phyloP scores from a whole-genome alignment of 2,329 filamentous ascomycete genomes.

The Setomelanomma holmii region DNA sequence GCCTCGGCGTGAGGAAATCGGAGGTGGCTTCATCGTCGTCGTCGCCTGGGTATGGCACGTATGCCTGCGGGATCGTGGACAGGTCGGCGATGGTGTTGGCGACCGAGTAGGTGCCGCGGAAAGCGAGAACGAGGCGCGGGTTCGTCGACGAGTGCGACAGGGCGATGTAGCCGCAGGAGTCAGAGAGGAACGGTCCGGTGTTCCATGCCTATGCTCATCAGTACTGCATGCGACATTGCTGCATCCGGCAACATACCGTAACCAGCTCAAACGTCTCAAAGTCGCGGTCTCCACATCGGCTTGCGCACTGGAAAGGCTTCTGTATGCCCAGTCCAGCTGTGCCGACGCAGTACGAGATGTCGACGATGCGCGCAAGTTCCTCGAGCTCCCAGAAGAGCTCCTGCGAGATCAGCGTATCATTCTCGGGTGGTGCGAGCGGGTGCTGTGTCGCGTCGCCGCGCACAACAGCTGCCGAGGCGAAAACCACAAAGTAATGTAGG shows the following conservation, averaged over 20 bases:
- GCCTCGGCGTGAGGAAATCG: slow-evolving; percentile 30
- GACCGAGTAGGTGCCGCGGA: slow-evolving; percentile 93
- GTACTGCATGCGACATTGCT: slow-evolving; percentile 6
- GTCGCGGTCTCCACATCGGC: slow-evolving; percentile 80
- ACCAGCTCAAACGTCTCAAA: slow-evolving; percentile 82
- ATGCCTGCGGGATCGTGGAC: slow-evolving; percentile 86
- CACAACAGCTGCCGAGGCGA: slow-evolving; percentile 14
- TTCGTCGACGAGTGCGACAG: slow-evolving; percentile 72
- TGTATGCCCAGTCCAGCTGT: slow-evolving; percentile 81
- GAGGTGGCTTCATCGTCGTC: slow-evolving; percentile 49
- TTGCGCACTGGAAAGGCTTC: slow-evolving; percentile 83
- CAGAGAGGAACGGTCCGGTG: slow-evolving; percentile 83
- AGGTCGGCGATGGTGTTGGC: slow-evolving; percentile 91
- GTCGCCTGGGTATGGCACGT: slow-evolving; percentile 79
- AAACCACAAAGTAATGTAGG: slow-evolving; percentile 24
- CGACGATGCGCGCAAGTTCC: slow-evolving; percentile 87
- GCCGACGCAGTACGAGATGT: slow-evolving; percentile 94
- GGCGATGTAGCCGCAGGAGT: slow-evolving; percentile 93
- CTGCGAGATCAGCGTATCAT: slow-evolving; percentile 58
- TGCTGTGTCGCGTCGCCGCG: slow-evolving; percentile 26
- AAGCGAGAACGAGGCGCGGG: slow-evolving; percentile 80
- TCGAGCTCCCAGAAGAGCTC: slow-evolving; percentile 81
- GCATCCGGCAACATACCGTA: slow-evolving; percentile 52
- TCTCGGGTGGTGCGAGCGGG: slow-evolving; percentile 37
- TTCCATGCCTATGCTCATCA: slow-evolving; percentile 72